Evolutionary conservation across 176 grass and related monocot genomes (phyloP).

Genomic region (Bonia amplexicaulis): DNA sequence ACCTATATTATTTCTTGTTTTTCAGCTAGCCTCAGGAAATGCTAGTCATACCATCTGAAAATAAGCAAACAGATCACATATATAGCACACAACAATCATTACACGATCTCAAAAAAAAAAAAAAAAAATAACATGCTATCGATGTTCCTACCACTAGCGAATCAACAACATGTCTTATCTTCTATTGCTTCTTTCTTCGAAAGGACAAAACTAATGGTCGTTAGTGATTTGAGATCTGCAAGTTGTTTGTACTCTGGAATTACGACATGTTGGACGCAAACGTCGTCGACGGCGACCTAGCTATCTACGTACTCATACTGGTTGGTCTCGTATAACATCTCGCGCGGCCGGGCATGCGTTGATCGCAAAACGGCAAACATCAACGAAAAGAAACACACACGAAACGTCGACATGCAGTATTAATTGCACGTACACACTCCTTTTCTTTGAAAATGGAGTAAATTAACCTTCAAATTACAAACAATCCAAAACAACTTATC

Average conservation of each 20-base stretch:
- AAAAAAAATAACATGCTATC: too few relatives aligned
- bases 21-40: too few relatives aligned
- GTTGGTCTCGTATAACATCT: slow-evolving; percentile 4
- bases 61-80: too few relatives aligned
- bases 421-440: not conserved
- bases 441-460: not conserved
- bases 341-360: not conserved
- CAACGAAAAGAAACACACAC: not conserved
- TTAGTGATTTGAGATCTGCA: not conserved
- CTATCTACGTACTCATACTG: not conserved
- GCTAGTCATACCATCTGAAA: too few relatives aligned
- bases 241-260: not conserved
- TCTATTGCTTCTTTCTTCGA: too few relatives aligned
- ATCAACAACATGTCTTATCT: too few relatives aligned
- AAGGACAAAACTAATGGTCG: not conserved
- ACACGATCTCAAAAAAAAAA: too few relatives aligned
- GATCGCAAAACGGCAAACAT: not conserved
- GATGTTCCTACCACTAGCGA: too few relatives aligned
- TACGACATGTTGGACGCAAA: not conserved
- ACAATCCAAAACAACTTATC: not conserved
- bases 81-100: too few relatives aligned
- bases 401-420: not conserved
- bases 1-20: too few relatives aligned
- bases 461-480: not conserved
- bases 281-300: not conserved